Evolutionary conservation across 768 basidiomycete genomes (phyloP), one percentile per base, ranked within the genome.

Genomic region (Inosperma sp.): DNA sequence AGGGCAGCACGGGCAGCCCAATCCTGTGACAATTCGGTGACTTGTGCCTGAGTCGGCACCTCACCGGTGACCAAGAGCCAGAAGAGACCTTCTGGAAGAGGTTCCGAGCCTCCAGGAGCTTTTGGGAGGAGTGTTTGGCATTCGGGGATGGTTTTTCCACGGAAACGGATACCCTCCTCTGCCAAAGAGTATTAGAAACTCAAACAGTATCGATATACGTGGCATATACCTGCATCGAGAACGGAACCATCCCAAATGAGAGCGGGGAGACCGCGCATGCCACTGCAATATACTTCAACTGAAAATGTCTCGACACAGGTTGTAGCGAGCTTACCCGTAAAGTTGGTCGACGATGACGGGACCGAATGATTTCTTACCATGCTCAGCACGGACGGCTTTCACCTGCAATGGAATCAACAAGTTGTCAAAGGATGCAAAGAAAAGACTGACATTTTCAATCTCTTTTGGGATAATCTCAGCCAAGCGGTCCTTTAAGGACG

Each of bases 191-290:
- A 29, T 9, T 13, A 43, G 6, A 40, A 37, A 7, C 22, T 5
- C 14, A 50, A n/a, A n/a, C n/a, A n/a, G n/a, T n/a, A n/a, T n/a
- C n/a, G n/a, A n/a, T 31, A 39, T 17, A 54, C 14, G 23, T 35
- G 52, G 41, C n/a, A 68, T 80, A 51, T 47, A 86, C 89, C 86
- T 48, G 95, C 82, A 66, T 97, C 95, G 56, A 98, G 84, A 53
- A 98, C 95, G 49, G 95, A 98, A 54, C 89, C 95, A 57, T 98
- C 95, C 95, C 95, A 98, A 60, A 98, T 92, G 59, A 98, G 82
- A 47, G 93, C 93, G 57, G 94, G 89, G 41, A 91, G 79, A 55
- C 89, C 87, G 55, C 88, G 77, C 88, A 92, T 90, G 48, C 90
- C 89, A 59, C 88, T 92, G 54, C 1, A 57, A 2, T 48, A 22